Base-by-base conservation (phyloP, 768 basidiomycete genomes). In the Cystofilobasidium ferigula region DNA sequence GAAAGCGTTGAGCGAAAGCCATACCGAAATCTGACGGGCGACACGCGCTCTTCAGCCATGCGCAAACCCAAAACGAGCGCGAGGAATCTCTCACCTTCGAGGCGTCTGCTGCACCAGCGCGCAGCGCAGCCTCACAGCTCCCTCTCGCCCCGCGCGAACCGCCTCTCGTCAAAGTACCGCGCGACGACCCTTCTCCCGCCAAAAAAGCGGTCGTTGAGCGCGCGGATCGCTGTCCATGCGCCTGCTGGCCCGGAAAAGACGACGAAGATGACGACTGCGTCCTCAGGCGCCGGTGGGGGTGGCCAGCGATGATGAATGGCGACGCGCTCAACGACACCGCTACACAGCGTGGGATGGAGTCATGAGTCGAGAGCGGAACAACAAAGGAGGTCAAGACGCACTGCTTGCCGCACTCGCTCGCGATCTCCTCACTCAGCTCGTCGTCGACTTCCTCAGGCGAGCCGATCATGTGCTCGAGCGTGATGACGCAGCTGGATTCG, bases 201-300 rank as follows among this genome's bases (percentile, higher is more conserved):
- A 73, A 97, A 98, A 74, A 83, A 94, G 34, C 93, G 81, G 26
- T 91, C 94, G 71, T 98, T 90, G 61, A 97, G 80, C 74, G 94
- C 91, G 57, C 90, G 83, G 2, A 93, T 89, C 0, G 90, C 92
- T 76, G 90, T 89, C 93, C 92, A 98, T 8, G 93, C 94, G 14
- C 90, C 94, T 0, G 82, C 92, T 6, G 89, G 88, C 1, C 93
- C 94, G 0, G 85, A 84, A 72, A 94, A 98, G 61, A 88, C 78
- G 20, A 97, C 86, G 73, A 95, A 98, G 62, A 97, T 86, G 60
- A 92, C 85, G 5, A 95, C 86, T 1, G 86, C 84, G n/a, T 90
- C 86, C n/a, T 85, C 84, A 2, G 83, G 79, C 57, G 85, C 80
- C 3, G 76, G 69, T 0, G 89, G 82, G 1, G 82, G 78, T 2